Base-by-base conservation (phyloP, 345 rosid species). In the Pugionium dolabratum region DNA sequence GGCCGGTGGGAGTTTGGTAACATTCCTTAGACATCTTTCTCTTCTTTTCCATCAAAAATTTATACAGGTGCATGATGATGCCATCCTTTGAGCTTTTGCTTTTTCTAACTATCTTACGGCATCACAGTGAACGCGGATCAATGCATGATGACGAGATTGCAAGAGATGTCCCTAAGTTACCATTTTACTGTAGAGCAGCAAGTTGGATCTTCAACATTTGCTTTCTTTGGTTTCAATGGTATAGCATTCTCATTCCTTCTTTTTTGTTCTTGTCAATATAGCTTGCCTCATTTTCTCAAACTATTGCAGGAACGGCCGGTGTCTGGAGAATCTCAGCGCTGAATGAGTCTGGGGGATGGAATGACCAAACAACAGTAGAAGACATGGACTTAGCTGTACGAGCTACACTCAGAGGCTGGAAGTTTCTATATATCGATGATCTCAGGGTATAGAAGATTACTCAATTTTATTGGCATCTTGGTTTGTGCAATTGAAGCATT, bases 341-440 rank as follows among this genome's bases (percentile, higher is more conserved):
- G 52, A 58, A 67, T 27, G 84, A 83, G 60, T 82, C 83, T 0
- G 85, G 90, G 2, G 84, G 90, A 36, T 85, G 87, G 85, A 85
- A 79, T 35, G 83, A 85, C 56, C 72, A 80, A 58, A 83, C 87
- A 25, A 85, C 78, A 32, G 87, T 81, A 52, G 85, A 83, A 67
- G 90, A 83, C 66, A 81, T 83, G 90, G 86, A 85, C 67, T 78
- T 83, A 35, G 85, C 87, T 68, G 82, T 81, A 41, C 67, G 82
- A 36, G 84, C 84, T 42, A 81, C 79, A 56, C 82, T 85, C 26
- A 79, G 70, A 67, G 87, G 84, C 64, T 81, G 90, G 87, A 79
- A 85, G 36, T 75, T 81, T 10, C 66, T 83, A 44, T 81, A 67
- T 35, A 48, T 81, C 9, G 84, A 82, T 5, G 81, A 81, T 61